Conservation (phyloP, 129 eudicot genomes). For the Dittrichia graveolens region DNA sequence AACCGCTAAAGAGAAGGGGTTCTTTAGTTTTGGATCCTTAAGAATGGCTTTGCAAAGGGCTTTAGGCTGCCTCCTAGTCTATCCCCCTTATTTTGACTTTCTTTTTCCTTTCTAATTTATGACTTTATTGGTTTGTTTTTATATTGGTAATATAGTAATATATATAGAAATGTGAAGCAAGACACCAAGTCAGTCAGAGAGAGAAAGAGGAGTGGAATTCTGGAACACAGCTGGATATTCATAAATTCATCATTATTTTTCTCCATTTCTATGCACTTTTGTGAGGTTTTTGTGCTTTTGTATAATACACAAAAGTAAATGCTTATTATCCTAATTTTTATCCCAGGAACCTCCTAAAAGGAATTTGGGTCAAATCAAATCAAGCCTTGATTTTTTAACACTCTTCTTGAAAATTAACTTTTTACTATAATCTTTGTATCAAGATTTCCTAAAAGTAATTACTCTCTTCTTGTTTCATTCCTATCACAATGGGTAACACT, state of each 20-base stretch:
- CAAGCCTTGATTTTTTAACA: constrained; percentile 31
- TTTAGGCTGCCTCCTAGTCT: constrained; percentile 25
- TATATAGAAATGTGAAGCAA: constrained; percentile 10
- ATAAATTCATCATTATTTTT: constrained; percentile 19
- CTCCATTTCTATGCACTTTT: constrained; percentile 15
- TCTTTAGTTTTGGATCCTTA: constrained; percentile 35
- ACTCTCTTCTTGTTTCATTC: no score
- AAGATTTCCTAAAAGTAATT: no score
- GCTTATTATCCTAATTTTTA: constrained; percentile 21
- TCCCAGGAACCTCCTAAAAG: constrained; percentile 24
- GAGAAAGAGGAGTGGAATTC: constrained; percentile 1
- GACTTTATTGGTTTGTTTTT: constrained; percentile 25
- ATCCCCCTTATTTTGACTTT: constrained; percentile 57
- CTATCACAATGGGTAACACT: no score
- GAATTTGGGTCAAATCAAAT: constrained; percentile 25
- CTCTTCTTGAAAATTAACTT: neutral
- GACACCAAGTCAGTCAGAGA: constrained; percentile 40
- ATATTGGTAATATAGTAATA: neutral
- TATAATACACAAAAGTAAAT: constrained; percentile 38
- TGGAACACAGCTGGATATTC: constrained; percentile 34
- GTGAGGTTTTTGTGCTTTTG: constrained; percentile 37
- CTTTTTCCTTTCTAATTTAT: constrained; percentile 14
- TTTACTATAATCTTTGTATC: neutral
- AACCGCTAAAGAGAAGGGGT: constrained; percentile 16
- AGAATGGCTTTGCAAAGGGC: constrained; percentile 47